These are phyloP conservation scores for Serendipita vermifera DNA, from an alignment of 768 basidiomycete species.

Conservation along the genomic window DNA sequence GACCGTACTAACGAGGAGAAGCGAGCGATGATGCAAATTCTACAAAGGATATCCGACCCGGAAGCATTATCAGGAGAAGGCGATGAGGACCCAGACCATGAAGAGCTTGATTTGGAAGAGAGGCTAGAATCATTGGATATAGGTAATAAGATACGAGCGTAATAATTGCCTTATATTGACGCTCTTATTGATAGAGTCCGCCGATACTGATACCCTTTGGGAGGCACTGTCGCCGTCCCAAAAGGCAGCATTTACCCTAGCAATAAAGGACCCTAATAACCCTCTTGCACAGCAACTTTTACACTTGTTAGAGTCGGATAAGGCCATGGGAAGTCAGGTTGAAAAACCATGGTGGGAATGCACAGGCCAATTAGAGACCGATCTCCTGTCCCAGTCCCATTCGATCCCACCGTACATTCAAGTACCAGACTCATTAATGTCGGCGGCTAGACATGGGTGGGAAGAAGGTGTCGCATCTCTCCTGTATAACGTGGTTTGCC, in stretches of 20 bases:
- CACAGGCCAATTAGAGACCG: constrained; percentile 1
- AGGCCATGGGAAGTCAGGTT: no score
- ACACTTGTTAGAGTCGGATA: constrained; percentile 40
- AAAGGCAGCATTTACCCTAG: constrained; percentile 44
- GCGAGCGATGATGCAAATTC: constrained; percentile 50
- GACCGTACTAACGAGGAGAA: constrained; percentile 40
- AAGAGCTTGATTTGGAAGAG: constrained; percentile 31
- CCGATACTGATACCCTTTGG: constrained; percentile 48
- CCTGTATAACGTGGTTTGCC: constrained; percentile 53
- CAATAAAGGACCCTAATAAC: constrained; percentile 48
- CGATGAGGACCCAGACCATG: constrained; percentile 25
- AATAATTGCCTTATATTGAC: neutral
- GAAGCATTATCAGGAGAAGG: constrained; percentile 22
- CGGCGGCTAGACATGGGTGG: neutral
- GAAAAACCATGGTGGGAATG: constrained; percentile 65
- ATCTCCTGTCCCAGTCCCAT: neutral
- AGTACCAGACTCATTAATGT: no score
- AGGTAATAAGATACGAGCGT: constrained; percentile 32
- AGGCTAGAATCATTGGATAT: constrained; percentile 49
- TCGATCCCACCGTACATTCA: neutral
- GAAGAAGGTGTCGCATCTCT: constrained; percentile 24
- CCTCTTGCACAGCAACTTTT: constrained; percentile 48
- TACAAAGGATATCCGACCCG: constrained; percentile 48
- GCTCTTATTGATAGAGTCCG: constrained; percentile 31
- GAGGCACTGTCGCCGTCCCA: constrained; percentile 46